Base-by-base conservation (phyloP, 768 basidiomycete genomes). In the Cubamyces lactineus region DNA sequence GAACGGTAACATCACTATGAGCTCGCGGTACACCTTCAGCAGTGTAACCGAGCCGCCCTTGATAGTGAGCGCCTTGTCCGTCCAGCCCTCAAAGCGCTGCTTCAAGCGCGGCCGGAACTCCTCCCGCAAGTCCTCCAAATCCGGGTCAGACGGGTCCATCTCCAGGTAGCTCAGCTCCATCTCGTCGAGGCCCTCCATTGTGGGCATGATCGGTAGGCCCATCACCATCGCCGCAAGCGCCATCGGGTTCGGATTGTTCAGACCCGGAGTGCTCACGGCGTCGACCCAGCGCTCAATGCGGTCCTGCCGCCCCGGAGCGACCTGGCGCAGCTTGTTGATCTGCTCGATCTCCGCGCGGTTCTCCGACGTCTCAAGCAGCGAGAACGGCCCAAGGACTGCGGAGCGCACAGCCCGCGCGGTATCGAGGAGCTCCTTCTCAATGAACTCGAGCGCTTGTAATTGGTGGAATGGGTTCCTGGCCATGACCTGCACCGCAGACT, bases 221-320 rank as follows among this genome's bases (percentile, higher is more conserved):
- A 86, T 83, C 79, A 89, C 82, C 79, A 87, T 81, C 16, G 86
- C 86, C 0, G 87, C 86, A 54, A 88, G 80, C 2, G 85, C 80
- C 78, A 87, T 79, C 2, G 85, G 84, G 61, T 83, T 76, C 34
- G 81, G 53, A 1, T 74, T 69, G 3, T 71, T 69, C 9, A 70
- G 57, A 1, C 72, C 72, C 0, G 79, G 78, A 0, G 85, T 81
- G 13, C 74, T 61, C 9, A 84, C 71, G 13, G 75, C 72, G 39
- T 83, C 82, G 11, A 80, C 80, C 86, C 85, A 88, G 8, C 72
- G 70, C 56, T 81, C 76, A 5, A 86, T 70, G 45, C 85, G 81
- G 2, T 76, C 76, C 26, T 75, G 73, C 7, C 88, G 78, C n/a
- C 73, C 71, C 0, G 74, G 49, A 0, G 79, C 73, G 6, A 73